Base-by-base conservation (phyloP, 495 filamentous ascomycete species). In the Lasiosphaeria hispida region DNA sequence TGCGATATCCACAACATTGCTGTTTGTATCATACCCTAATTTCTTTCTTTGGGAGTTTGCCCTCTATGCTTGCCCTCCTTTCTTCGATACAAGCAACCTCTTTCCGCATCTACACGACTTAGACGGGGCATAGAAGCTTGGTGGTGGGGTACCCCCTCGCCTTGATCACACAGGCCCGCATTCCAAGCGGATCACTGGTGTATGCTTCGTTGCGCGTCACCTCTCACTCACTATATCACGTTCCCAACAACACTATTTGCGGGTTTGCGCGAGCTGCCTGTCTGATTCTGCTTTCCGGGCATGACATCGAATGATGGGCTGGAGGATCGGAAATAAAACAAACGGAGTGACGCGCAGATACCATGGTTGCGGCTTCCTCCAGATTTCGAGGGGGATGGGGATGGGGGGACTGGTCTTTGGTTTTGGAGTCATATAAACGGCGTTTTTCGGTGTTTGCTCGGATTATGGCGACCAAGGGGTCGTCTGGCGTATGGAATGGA, bases 21-120 rank as follows among this genome's bases (percentile, higher is more conserved):
- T 53, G 52, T 49, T 62, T 65, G 62, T 64, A 64, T 60, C 62
- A 64, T 64, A 64, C 50, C 34, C 49, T 58, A 50, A 60, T 64
- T 43, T 53, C 35, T 48, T 47, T 36, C n/a, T n/a, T 19, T 15
- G 43, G 10, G 19, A 11, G 37, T 35, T 48, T 18, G n/a, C 15
- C 35, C 43, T 34, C 15, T 15, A 37, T 38, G 15, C 52, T 30
- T 5, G 17, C 37, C 45, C 34, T 39, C 48, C 35, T 36, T 39
- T 57, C 50, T 58, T 36, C 35, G 44, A 58, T 55, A 60, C 58
- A 33, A 40, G 43, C 48, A 18, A 50, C 43, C 43, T 53, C 35
- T 48, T 39, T 61, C 37, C 7, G 36, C 42, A 53, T 54, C 40
- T 57, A 47, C 40, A 54, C 42, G 54, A 42, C 54, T 53, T 62